phyloP scores from a whole-genome alignment of 2,329 filamentous ascomycete species.

The Penicillium sp. region DNA sequence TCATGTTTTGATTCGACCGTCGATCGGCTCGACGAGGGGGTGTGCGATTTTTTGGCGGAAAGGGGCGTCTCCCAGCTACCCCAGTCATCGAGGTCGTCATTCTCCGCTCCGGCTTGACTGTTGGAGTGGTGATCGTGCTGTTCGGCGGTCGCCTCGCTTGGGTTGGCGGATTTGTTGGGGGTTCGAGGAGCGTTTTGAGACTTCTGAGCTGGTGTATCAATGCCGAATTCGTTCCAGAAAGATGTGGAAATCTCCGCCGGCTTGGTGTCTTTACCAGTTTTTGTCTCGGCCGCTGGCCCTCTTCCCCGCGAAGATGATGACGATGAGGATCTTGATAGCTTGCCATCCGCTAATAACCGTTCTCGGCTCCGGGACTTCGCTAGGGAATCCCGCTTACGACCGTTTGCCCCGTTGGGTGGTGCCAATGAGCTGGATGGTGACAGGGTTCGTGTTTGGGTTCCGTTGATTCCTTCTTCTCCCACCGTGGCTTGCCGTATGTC shows the following conservation, averaged over 20 bases:
- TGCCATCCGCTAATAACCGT: conserved; percentile 31
- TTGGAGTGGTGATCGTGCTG: conserved; percentile 34
- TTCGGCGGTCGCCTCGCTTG: conserved; percentile 30
- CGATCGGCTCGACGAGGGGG: conserved; percentile 50
- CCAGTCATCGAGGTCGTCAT: conserved; percentile 55
- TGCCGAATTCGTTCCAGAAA: conserved; percentile 55
- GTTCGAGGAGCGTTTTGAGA: conserved; percentile 33
- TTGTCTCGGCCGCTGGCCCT: conserved; percentile 31
- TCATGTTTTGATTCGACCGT: conserved; percentile 52
- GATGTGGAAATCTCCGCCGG: conserved; percentile 46
- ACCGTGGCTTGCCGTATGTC: conserved; percentile 94
- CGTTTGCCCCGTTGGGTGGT: conserved; percentile 11
- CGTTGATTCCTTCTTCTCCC: conserved; percentile 81
- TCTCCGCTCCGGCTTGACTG: conserved; percentile 22
- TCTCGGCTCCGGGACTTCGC: conserved; percentile 36
- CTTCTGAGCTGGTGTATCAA: conserved; percentile 49
- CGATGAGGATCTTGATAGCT: conserved; percentile 33
- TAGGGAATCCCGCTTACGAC: conserved; percentile 33
- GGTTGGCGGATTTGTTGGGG: conserved; percentile 19
- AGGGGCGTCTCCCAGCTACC: conserved; percentile 58
- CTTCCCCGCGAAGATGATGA: conserved; percentile 34
- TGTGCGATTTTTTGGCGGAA: conserved; percentile 37
- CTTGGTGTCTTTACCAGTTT: conserved; percentile 45
- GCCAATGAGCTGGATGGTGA: conserved; percentile 27
- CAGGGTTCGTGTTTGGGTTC: conserved; percentile 45